phyloP scores from a whole-genome alignment of 495 filamentous ascomycete genomes.

The Hyaloscypha hepaticicola region DNA sequence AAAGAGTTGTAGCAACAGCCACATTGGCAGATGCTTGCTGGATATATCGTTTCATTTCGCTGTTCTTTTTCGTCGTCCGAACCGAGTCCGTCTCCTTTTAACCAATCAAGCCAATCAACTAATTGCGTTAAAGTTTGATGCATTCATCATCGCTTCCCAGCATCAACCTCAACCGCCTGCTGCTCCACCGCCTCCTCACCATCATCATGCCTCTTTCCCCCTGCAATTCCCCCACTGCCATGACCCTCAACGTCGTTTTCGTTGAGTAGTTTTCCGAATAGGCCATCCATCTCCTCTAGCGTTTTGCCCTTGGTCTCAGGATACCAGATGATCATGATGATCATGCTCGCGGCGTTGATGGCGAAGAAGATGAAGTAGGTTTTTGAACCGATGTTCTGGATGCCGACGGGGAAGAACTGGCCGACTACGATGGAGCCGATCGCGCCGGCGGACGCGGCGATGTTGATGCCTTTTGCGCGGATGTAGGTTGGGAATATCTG shows the following conservation, averaged over 20 bases:
- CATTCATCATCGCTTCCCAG: slow-evolving; percentile 3
- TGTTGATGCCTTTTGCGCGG: slow-evolving; percentile 49
- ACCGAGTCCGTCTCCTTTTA: too few species aligned
- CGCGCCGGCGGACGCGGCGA: slow-evolving; percentile 38
- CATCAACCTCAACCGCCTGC: slow-evolving; percentile 2
- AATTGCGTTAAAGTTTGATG: too few species aligned
- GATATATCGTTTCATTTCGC: too few species aligned
- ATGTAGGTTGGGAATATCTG: slow-evolving; percentile 64
- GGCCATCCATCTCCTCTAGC: slow-evolving; percentile 52
- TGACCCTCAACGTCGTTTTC: not conserved
- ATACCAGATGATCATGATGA: slow-evolving; percentile 47
- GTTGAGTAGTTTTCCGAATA: slow-evolving; percentile 38
- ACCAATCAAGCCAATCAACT: too few species aligned
- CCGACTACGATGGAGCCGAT: slow-evolving; percentile 50
- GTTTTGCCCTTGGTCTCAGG: slow-evolving; percentile 53
- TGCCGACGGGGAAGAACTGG: slow-evolving; percentile 53
- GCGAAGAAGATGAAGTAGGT: slow-evolving; percentile 61
- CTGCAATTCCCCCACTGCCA: not conserved
- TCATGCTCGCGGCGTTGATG: slow-evolving; percentile 40
- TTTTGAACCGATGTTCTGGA: slow-evolving; percentile 50
- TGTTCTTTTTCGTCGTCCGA: too few species aligned
- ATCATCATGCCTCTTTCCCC: not conserved
- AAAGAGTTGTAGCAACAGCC: too few species aligned
- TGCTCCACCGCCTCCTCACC: not conserved
- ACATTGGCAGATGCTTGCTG: too few species aligned